Base-by-base conservation (phyloP, 148 eudicot genomes). In the Hydrangea macrophylla region DNA sequence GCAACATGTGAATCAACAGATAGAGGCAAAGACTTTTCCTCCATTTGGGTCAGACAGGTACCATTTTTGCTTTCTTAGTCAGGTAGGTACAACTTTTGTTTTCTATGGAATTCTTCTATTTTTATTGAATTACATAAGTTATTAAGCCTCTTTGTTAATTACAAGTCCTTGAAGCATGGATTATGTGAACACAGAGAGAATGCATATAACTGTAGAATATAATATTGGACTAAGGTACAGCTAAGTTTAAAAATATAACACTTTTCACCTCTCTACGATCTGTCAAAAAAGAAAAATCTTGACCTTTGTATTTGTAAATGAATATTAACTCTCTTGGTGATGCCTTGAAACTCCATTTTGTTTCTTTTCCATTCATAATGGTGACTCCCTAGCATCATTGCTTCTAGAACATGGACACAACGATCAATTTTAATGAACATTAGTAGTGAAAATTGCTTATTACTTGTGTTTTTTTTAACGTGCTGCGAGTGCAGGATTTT, bases 1-100 rank as follows among this genome's bases (percentile, higher is more conserved):
- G 79, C 93, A 81, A 71, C 96, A 94, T 81, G 96, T 94, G 72
- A 84, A 85, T 79, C 97, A 76, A 81, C 96, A 83, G 81, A 81
- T 94, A 57, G 99, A 94, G 82, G 97, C 96, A 42, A 94, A 94
- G 82, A 70, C 68, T 84, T 76, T 80, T 65, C 78, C 92, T 71
- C 82, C 82, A 31, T 80, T 87, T 65, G 78, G 79, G 75, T 64
- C 79, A 55, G 91, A 88, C 91, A 94, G 99, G 96, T 94, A 70
- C 44, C 66, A 8, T 24, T 20, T 7, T 42, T 69, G 30, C 15
- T 27, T 39, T 62, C 13, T 22, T 23, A 30, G 61, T 5, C 2
- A 50, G 9, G n/a, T n/a, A n/a, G n/a, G n/a, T n/a, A n/a, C n/a
- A n/a, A n/a, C n/a, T n/a, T n/a, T n/a, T n/a, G n/a, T n/a, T n/a